phyloP scores from a whole-genome alignment of 768 basidiomycete species.

The Leccinum aurantiacum region DNA sequence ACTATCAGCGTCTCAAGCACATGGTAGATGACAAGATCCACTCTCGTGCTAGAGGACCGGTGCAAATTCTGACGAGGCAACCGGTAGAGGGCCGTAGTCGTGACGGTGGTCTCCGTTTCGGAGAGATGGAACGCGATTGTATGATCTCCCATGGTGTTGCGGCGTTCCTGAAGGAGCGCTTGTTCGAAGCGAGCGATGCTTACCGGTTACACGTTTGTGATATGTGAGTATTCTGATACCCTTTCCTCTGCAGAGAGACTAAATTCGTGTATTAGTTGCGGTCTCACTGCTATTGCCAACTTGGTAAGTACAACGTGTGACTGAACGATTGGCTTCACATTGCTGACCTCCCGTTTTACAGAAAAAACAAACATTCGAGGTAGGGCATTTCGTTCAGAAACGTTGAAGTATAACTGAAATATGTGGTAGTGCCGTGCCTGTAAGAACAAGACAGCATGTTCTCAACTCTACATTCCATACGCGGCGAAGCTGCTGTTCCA shows the following conservation, averaged over 20 bases:
- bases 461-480: conserved; percentile 91
- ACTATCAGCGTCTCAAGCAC: conserved; percentile 98
- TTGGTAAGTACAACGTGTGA: conserved; percentile 53
- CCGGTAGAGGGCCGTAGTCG: conserved; percentile 98
- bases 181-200: conserved; percentile 91
- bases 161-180: conserved; percentile 94
- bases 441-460: conserved; percentile 94
- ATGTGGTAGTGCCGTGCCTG: conserved; percentile 78
- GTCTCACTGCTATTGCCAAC: conserved; percentile 96
- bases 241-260: conserved; percentile 3
- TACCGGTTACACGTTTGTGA: conserved; percentile 96
- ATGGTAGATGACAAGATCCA: conserved; percentile 99
- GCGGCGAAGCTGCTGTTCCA: conserved; percentile 97
- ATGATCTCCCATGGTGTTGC: conserved; percentile 99
- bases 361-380: conserved; percentile 99
- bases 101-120: conserved; percentile 98
- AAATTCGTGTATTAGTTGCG: conserved; percentile 57
- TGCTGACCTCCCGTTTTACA: conserved; percentile 25
- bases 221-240: conserved; percentile 58
- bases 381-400: conserved; percentile 23
- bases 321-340: conserved; percentile 7
- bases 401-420: conserved; percentile 6
- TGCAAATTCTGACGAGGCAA: conserved; percentile 96
- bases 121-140: conserved; percentile 99
- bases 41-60: conserved; percentile 93